Evolutionary conservation across 164 flowering plant species (phyloP), one percentile per base, ranked within the genome.

Genomic region (Umbellularia californica): DNA sequence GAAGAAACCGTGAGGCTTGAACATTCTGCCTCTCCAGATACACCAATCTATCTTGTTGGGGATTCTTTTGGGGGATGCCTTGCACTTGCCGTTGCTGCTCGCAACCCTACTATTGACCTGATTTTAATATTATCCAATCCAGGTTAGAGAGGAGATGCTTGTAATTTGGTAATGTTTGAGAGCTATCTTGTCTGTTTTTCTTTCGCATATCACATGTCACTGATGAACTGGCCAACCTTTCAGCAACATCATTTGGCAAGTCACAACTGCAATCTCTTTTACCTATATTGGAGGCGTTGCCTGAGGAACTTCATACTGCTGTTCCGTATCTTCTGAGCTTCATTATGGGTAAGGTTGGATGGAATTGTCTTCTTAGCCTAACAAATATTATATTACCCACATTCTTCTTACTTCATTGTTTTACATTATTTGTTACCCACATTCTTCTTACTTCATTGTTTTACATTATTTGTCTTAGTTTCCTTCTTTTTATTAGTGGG

Each of bases 41-140:
- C 79, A 78, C 98, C 97, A 65, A 90, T 95, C 70, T 95, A 95
- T 82, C 75, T 95, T 66, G 87, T 95, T 63, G 98, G 98, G 22
- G 98, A 95, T 82, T 95, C 99, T 50, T 86, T 95, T 77, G 99
- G 99, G 65, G 98, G 97, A 79, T 90, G 93, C 86, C 82, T 95
- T 50, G 95, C 97, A 69, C 97, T 95, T 77, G 91, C 95, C 51
- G 85, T 93, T 79, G 98, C 98, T 75, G 93, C 98, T 75, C 95
- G 91, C 67, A 93, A 90, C 80, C 97, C 98, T 52, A 27, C 78
- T 23, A 85, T 92, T 72, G 98, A 95, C 77, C 85, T 95, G 24
- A 86, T 93, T 11, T 23, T 93, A 72, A 71, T 95, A 83, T 78
- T 95, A 79, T 85, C 81, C 68, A 95, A 95, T 82, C 97, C 99